A percentile compares a stretch with the other conserved stretches of the same genome.
Evolutionary conservation across 2,329 filamentous ascomycete species (phyloP).

Genomic region (Microdochium trichocladiopsis): DNA sequence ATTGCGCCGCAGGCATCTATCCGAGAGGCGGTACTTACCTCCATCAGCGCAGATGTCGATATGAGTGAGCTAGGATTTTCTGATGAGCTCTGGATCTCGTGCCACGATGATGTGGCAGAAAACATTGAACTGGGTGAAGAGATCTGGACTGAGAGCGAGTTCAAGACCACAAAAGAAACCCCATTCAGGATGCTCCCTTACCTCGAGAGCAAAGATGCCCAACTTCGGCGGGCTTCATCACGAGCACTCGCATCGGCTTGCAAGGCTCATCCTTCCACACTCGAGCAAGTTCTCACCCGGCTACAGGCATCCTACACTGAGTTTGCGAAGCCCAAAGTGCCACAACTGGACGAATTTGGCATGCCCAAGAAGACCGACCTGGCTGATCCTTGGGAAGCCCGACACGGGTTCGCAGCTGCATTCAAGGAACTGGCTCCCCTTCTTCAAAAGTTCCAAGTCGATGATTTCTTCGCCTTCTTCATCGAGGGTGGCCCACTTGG

Average conservation of each 20-base stretch:
- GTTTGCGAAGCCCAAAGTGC: constrained; percentile 73
- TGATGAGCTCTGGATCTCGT: constrained; percentile 88
- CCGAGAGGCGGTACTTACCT: constrained; percentile 77
- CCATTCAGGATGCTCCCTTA: constrained; percentile 68
- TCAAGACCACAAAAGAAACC: constrained; percentile 60
- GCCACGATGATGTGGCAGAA: constrained; percentile 83
- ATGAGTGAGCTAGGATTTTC: constrained; percentile 81
- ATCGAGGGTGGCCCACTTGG: constrained; percentile 83
- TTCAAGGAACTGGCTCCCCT: constrained; percentile 74
- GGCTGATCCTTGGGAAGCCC: constrained; percentile 82
- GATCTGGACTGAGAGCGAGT: constrained; percentile 92
- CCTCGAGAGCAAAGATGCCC: constrained; percentile 69
- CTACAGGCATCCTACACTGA: constrained; percentile 69
- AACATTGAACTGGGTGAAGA: constrained; percentile 76
- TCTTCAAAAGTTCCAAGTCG: constrained; percentile 63
- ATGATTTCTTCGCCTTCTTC: constrained; percentile 75
- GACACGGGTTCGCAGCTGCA: constrained; percentile 81
- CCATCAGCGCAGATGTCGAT: constrained; percentile 86
- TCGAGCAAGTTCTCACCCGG: constrained; percentile 54
- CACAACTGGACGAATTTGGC: constrained; percentile 85
- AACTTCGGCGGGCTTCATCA: constrained; percentile 77
- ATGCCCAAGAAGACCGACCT: constrained; percentile 88
- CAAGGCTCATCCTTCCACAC: constrained; percentile 48
- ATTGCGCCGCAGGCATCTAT: constrained; percentile 77
- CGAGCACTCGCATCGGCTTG: constrained; percentile 73